Base-by-base conservation (phyloP, 371 early-diverging fungal species). In the Fennellomyces sp. region DNA sequence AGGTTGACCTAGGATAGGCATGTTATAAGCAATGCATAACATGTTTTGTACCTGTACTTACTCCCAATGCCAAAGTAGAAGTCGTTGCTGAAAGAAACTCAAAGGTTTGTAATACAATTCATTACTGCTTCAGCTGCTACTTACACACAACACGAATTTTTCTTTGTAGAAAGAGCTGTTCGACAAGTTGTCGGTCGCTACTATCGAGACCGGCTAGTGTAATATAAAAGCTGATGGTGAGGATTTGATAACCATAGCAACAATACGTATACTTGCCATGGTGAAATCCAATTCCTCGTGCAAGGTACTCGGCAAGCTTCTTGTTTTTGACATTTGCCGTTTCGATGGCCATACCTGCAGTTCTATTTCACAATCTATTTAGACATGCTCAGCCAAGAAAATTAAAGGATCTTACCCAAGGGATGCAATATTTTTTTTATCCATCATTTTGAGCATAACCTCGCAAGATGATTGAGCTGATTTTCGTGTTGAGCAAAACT, bases 41-140 rank as follows among this genome's bases (percentile, higher is more conserved):
- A n/a, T 0, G 4, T 4, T 5, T 52, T 2, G 21, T 27, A 19
- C 19, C 17, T 5, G 7, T 17, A 56, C 59, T 42, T 73, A 84
- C 94, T 4, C 98, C 98, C 61, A 94, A 90, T 19, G 96, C 94
- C 25, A 98, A 76, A 0, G 98, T 98, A 5, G 93, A 87, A 8
- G 97, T 97, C 1, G 91, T 84, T 53, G 88, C 87, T 86, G 64
- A n/a, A 35, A 31, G 1, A 30, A 19, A 52, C 5, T 51, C 12
- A 53, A 7, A 50, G 39, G 41, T 29, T 11, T 56, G 12, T 17
- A 39, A 39, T 7, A 31, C 30, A 52, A 29, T 47, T 25, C 19
- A 8, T 55, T 52, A 29, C 45, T 26, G 15, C 49, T 19, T 41
- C 15, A 7, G 21, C 30, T 53, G 41, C 27, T 10, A 63, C 76